A percentile compares a stretch with the other conserved stretches of the same genome.
phyloP scores from a whole-genome alignment of 129 eudicot genomes.

The Lactuca saligna region DNA sequence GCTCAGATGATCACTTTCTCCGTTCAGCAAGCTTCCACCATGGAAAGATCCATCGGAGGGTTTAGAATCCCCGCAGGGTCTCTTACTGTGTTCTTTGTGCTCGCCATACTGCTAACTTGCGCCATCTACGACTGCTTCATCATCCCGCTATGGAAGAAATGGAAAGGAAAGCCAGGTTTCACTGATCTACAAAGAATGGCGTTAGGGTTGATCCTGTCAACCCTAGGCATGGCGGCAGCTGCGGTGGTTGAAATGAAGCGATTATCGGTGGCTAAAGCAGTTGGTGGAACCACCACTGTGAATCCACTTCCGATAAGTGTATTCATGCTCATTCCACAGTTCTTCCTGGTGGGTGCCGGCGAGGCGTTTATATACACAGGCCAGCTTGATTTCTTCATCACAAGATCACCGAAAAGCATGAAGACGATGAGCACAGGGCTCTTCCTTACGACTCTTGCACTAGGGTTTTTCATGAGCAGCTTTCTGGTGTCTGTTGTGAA shows the following conservation, averaged over 20 bases:
- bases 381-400: conserved; percentile 89
- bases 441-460: conserved; percentile 74
- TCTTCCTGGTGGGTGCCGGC: conserved; percentile 77
- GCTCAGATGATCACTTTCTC: conserved; percentile 92
- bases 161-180: conserved; percentile 91
- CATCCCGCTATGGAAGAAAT: conserved; percentile 85
- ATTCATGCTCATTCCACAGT: conserved; percentile 77
- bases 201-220: conserved; percentile 65
- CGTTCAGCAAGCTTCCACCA: conserved; percentile 82
- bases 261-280: conserved; percentile 48
- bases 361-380: conserved; percentile 96
- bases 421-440: conserved; percentile 97
- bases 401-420: conserved; percentile 94
- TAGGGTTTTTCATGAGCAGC: conserved; percentile 88
- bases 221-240: conserved; percentile 80
- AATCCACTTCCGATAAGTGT: conserved; percentile 48
- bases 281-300: conserved; percentile 22
- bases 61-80: conserved; percentile 86
- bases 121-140: conserved; percentile 73
- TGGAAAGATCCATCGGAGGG: conserved; percentile 58
- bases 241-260: conserved; percentile 68
- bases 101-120: conserved; percentile 69
- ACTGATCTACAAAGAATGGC: conserved; percentile 76
- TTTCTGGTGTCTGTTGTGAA: conserved; percentile 72
- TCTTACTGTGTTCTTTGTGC: conserved; percentile 79